A percentile compares a stretch with the other conserved stretches of the same genome.
Evolutionary conservation across 441 rosid species (phyloP).

Genomic region (Dalechampia spathulata): DNA sequence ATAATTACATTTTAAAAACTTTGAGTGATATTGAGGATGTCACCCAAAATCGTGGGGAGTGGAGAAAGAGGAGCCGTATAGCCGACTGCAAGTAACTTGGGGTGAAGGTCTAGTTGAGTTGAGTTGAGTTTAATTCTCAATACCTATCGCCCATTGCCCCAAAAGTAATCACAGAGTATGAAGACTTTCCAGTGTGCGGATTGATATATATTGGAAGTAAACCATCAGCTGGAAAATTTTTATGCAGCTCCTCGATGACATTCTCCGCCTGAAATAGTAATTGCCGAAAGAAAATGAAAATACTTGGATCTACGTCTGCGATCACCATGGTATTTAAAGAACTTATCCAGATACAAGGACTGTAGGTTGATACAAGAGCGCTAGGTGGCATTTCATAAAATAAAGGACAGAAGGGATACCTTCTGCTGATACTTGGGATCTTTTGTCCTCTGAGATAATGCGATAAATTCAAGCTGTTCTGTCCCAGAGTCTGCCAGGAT

Average conservation of each 20-base stretch:
- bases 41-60: too few species aligned
- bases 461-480: conserved; percentile 95
- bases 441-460: conserved; percentile 95
- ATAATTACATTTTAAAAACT: too few species aligned
- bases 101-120: too few species aligned
- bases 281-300: background rate
- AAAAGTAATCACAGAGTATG: conserved; percentile 72
- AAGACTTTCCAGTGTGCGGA: conserved; percentile 49
- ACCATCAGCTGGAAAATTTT: conserved; percentile 84
- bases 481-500: conserved; percentile 98
- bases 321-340: background rate
- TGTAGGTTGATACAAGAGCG: background rate
- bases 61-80: too few species aligned
- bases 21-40: too few species aligned
- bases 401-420: conserved; percentile 30
- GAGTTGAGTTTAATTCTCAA: conserved; percentile 1
- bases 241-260: conserved; percentile 50
- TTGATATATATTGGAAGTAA: conserved; percentile 84
- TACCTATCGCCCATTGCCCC: conserved; percentile 99
- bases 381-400: background rate
- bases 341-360: background rate
- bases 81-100: too few species aligned
- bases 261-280: conserved; percentile 64
- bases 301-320: background rate
- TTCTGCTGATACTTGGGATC: conserved; percentile 88